A percentile compares a stretch with the other conserved stretches of the same genome.
phyloP scores from a whole-genome alignment of 2,329 filamentous ascomycete genomes.

The Pseudopithomyces maydicus region DNA sequence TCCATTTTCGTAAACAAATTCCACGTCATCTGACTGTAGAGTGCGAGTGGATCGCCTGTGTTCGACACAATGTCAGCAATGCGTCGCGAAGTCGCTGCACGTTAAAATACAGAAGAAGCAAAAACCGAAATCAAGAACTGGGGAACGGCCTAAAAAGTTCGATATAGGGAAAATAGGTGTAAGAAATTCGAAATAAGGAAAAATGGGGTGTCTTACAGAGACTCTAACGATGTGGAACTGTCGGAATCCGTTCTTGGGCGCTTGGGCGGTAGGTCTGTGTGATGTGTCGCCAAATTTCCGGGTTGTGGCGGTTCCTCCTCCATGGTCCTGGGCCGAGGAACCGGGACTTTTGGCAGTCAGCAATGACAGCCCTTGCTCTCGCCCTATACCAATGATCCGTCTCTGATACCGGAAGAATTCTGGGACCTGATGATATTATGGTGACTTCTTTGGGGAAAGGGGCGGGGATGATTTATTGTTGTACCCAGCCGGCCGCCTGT shows the following conservation, averaged over 20 bases:
- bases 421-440: neutral
- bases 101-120: neutral
- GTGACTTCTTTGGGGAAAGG: slow-evolving; percentile 10
- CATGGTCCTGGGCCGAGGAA: slow-evolving; percentile 41
- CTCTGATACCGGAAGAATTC: neutral
- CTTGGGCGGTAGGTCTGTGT: slow-evolving; percentile 41
- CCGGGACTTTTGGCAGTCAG: slow-evolving; percentile 2
- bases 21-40: slow-evolving; percentile 54
- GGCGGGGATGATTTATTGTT: slow-evolving; percentile 22
- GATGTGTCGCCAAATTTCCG: slow-evolving; percentile 41
- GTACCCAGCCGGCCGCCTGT: slow-evolving; percentile 23
- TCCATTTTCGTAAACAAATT: slow-evolving; percentile 65
- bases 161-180: neutral
- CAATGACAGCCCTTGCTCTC: slow-evolving; percentile 14
- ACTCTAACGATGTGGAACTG: slow-evolving; percentile 38
- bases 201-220: slow-evolving; percentile 35
- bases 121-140: neutral
- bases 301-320: slow-evolving; percentile 44
- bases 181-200: neutral
- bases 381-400: neutral
- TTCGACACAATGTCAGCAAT: neutral
- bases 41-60: slow-evolving; percentile 43
- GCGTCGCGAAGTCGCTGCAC: neutral
- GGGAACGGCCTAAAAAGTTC: neutral
- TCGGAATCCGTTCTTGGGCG: slow-evolving; percentile 38